phyloP scores from a whole-genome alignment of 169 alveolate genomes.

The Cryptosporidium muris region DNA sequence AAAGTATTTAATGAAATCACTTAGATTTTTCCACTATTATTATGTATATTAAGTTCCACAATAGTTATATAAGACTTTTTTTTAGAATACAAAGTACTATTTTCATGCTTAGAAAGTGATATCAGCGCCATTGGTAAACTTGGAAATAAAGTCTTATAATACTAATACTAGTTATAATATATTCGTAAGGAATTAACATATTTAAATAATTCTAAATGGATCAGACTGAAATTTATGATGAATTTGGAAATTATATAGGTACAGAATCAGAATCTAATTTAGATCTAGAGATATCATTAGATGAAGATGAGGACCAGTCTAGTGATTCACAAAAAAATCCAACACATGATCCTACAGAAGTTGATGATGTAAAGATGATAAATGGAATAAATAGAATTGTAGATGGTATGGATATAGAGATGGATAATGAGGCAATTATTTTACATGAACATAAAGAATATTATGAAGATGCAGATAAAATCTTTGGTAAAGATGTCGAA shows the following conservation, averaged over 20 bases:
- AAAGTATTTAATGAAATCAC: no score
- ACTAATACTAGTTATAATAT: no score
- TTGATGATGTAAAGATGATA: constrained; percentile 82
- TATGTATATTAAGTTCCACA: no score
- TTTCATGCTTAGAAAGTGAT: no score
- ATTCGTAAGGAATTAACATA: no score
- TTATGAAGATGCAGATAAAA: constrained; percentile 92
- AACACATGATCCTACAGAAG: constrained; percentile 74
- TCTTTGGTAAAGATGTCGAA: constrained; percentile 92
- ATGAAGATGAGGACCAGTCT: constrained; percentile 4
- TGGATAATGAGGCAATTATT: constrained; percentile 75
- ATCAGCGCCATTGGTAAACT: no score
- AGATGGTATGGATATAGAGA: constrained; percentile 42
- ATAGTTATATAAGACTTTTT: no score
- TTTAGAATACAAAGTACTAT: no score
- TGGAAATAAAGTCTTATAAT: no score
- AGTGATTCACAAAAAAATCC: neutral
- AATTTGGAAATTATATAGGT: constrained; percentile 98
- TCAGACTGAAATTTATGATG: constrained; percentile 92
- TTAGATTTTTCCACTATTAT: no score
- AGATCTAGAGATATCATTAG: constrained; percentile 48
- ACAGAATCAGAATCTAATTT: constrained; percentile 79
- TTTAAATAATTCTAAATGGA: constrained; percentile 11
- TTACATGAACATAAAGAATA: constrained; percentile 93
- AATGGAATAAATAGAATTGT: constrained; percentile 75